Evolutionary conservation across 192 early-diverging fungal genomes (phyloP).

Genomic region (Linderina pennispora): DNA sequence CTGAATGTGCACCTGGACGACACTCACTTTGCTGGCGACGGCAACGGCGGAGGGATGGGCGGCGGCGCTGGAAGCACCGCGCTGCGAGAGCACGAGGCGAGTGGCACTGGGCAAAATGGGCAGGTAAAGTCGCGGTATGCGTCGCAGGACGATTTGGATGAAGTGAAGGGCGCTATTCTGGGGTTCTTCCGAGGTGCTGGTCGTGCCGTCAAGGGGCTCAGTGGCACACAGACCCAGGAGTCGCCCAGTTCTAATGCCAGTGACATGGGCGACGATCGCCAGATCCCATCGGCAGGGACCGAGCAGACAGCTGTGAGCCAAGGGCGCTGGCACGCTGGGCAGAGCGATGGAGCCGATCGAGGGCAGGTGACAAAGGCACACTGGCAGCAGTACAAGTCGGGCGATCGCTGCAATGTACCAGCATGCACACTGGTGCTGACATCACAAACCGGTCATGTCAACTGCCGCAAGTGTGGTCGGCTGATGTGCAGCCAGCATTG

Average conservation of each 20-base stretch:
- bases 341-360: constrained; percentile 18
- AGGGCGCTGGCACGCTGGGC: constrained; percentile 5
- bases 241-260: neutral
- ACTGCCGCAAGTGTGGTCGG: constrained; percentile 52
- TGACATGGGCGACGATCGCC: neutral
- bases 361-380: constrained; percentile 20
- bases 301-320: too few species aligned
- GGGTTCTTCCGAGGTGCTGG: constrained; percentile 39
- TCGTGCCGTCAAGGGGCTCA: constrained; percentile 21
- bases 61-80: too few species aligned
- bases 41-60: neutral
- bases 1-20: constrained; percentile 46
- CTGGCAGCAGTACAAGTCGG: constrained; percentile 18
- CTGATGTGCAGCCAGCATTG: constrained; percentile 59
- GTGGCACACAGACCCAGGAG: neutral
- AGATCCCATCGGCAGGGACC: neutral
- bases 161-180: constrained; percentile 27
- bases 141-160: constrained; percentile 31
- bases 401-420: constrained; percentile 15
- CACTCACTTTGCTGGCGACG: constrained; percentile 19
- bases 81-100: too few species aligned
- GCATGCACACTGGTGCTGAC: constrained; percentile 12
- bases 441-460: neutral
- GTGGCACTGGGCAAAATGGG: too few species aligned
- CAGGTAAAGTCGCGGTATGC: constrained; percentile 5